Evolutionary conservation across 163 green algal genomes (phyloP).

Genomic region (Prototheca wickerhamii): DNA sequence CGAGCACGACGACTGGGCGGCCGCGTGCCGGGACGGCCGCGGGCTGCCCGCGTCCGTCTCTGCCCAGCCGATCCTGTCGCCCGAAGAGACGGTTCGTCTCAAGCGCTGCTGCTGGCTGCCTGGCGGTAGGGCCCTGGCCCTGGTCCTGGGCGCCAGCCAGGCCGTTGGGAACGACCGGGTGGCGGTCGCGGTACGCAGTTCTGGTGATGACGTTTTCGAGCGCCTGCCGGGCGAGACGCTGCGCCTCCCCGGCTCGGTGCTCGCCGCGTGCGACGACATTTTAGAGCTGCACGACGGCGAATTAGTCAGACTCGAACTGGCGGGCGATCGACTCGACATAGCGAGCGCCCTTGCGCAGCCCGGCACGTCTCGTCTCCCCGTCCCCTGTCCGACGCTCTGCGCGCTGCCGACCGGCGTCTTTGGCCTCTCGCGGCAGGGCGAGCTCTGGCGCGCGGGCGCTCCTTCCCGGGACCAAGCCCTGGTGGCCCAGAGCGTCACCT

Average conservation of each 20-base stretch:
- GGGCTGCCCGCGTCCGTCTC: not conserved
- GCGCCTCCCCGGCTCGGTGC: not conserved
- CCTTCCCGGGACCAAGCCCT: slow-evolving; percentile 17
- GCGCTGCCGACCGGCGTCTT: slow-evolving; percentile 27
- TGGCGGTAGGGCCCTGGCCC: too few relatives aligned
- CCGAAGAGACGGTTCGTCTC: too few relatives aligned
- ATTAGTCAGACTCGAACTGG: not conserved
- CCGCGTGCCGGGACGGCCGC: not conserved
- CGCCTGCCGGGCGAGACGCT: too few relatives aligned
- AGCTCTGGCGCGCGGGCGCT: slow-evolving; percentile 25
- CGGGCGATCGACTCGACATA: too few relatives aligned
- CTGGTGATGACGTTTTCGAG: too few relatives aligned
- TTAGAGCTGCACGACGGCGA: slow-evolving; percentile 35
- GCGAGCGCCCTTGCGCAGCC: too few relatives aligned
- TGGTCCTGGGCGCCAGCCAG: too few relatives aligned
- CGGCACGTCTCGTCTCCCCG: too few relatives aligned
- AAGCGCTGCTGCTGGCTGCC: too few relatives aligned
- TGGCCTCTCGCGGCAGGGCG: slow-evolving; percentile 39
- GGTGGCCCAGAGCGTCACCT: slow-evolving; percentile 20
- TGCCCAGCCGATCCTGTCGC: not conserved
- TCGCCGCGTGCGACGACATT: slow-evolving; percentile 13
- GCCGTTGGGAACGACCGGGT: too few relatives aligned
- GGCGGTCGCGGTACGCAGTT: too few relatives aligned
- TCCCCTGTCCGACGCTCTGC: slow-evolving; percentile 5
- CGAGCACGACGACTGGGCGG: not conserved